Conservation (phyloP, 2,329 filamentous ascomycete species). For the Hypoxylon sp. region DNA sequence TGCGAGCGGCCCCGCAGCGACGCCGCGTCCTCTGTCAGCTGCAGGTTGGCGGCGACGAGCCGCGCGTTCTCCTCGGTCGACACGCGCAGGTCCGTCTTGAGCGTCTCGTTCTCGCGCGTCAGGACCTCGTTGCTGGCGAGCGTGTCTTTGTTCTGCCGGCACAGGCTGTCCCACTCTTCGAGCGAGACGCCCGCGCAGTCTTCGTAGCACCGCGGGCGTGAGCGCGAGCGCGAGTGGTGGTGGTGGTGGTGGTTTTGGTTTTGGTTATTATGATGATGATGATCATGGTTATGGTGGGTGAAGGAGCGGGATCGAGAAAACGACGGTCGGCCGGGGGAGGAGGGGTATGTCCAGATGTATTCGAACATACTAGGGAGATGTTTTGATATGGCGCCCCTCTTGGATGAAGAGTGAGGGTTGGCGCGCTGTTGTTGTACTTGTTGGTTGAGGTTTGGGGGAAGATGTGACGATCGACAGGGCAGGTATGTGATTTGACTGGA, state of each 20-base stretch:
- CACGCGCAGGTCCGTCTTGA: constrained; percentile 36
- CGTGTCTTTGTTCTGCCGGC: constrained; percentile 33
- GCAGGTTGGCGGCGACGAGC: constrained; percentile 24
- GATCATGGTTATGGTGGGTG: constrained; percentile 34
- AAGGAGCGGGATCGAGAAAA: constrained; percentile 40
- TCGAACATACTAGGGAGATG: constrained; percentile 35
- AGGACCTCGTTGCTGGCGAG: constrained; percentile 26
- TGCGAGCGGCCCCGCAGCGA: constrained; percentile 21
- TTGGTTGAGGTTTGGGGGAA: neutral
- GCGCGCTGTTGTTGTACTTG: constrained; percentile 5
- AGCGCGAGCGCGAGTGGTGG: constrained; percentile 28
- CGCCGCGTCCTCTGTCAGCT: constrained; percentile 29
- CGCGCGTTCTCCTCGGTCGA: constrained; percentile 28
- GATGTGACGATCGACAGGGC: constrained; percentile 19
- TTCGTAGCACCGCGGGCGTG: constrained; percentile 36
- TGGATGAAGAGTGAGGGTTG: constrained; percentile 17
- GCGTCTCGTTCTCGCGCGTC: constrained; percentile 34
- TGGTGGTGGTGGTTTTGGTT: constrained; percentile 29
- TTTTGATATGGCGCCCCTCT: constrained; percentile 28
- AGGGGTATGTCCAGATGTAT: constrained; percentile 26
- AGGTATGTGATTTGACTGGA: constrained; percentile 28
- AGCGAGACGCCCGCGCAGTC: constrained; percentile 40
- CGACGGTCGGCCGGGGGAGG: constrained; percentile 22
- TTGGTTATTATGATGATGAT: constrained; percentile 36
- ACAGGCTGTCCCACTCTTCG: constrained; percentile 39